Evolutionary conservation across 1,284 basidiomycete genomes (phyloP), one percentile per base, ranked within the genome.

Genomic region (Sporisorium iseilematis-ciliati): DNA sequence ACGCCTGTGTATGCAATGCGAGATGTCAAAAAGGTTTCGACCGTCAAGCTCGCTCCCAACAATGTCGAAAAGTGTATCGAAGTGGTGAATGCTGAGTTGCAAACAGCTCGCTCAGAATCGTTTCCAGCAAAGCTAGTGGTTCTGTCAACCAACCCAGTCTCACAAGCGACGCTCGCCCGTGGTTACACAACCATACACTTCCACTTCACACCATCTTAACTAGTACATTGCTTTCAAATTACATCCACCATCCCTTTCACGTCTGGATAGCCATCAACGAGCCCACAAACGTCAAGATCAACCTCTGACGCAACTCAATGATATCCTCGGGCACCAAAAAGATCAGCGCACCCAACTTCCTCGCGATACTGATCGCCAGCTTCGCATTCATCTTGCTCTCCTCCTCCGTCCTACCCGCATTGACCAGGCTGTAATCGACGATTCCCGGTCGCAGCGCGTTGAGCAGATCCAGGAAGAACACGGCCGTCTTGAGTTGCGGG

Each of bases 261-360:
- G 65, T 50, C 51, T 76, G 65, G 11, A 76, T 72, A 14, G 69
- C 57, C 74, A 76, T 88, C 61, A 88, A 82, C 81, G 87, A 88
- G 33, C 88, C 89, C 25, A 90, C 88, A 78, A 89, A 89, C 3
- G 88, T 89, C 78, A 89, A 86, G 71, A 89, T 88, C 84, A 84
- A 78, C 50, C 77, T 77, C 71, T 66, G 86, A 50, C 79, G 56
- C 57, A 77, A 71, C 67, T 84, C 84, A 12, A 87, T 84, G 57
- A 87, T 85, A 62, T 87, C 95, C 86, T 99, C 97, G 1, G 96
- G 95, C 0, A 99, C 97, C 68, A 99, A 88, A 89, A 98, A 98
- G 83, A 99, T 98, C 81, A 98, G 87, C 4, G 94, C 94, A 60
- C 95, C 94, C 90, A 97, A 91, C 90, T 99, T 99, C 84, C 96